These are phyloP conservation scores for Stereocaulon alpinum DNA, from an alignment of 495 filamentous ascomycete genomes.

Conservation along the genomic window DNA sequence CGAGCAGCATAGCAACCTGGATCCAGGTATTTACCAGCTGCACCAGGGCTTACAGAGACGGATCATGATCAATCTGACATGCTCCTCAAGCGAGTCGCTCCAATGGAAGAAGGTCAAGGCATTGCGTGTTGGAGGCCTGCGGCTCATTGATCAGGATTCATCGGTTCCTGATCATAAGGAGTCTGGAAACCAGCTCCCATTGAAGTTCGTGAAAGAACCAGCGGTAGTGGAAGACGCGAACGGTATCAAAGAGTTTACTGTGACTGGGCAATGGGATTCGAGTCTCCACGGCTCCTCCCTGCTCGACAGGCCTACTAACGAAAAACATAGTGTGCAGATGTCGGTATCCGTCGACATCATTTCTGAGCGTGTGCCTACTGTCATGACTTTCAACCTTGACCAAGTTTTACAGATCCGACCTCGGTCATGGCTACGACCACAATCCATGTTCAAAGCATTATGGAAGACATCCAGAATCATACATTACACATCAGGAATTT, in stretches of 20 bases:
- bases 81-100: constrained; percentile 77
- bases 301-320: constrained; percentile 78
- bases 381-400: constrained; percentile 75
- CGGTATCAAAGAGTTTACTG: constrained; percentile 77
- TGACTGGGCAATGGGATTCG: constrained; percentile 92
- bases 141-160: constrained; percentile 71
- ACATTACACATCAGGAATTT: constrained; percentile 75
- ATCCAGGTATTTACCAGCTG: constrained; percentile 82
- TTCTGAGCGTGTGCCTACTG: constrained; percentile 65
- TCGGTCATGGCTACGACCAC: constrained; percentile 70
- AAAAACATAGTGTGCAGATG: constrained; percentile 86
- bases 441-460: constrained; percentile 75
- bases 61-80: constrained; percentile 72
- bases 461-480: constrained; percentile 79
- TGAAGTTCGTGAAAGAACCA: constrained; percentile 68
- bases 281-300: constrained; percentile 82
- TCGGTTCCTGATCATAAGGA: constrained; percentile 71
- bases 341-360: constrained; percentile 72
- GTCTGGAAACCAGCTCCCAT: constrained; percentile 57
- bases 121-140: constrained; percentile 67
- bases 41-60: constrained; percentile 92
- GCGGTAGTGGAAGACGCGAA: constrained; percentile 72
- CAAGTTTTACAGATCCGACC: constrained; percentile 73
- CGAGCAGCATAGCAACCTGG: constrained; percentile 68
- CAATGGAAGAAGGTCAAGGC: constrained; percentile 73